Percentiles rank a stretch among this genome's conserved stretches.
Conservation (phyloP, 768 basidiomycete genomes). For the Mycena leptocephala region DNA sequence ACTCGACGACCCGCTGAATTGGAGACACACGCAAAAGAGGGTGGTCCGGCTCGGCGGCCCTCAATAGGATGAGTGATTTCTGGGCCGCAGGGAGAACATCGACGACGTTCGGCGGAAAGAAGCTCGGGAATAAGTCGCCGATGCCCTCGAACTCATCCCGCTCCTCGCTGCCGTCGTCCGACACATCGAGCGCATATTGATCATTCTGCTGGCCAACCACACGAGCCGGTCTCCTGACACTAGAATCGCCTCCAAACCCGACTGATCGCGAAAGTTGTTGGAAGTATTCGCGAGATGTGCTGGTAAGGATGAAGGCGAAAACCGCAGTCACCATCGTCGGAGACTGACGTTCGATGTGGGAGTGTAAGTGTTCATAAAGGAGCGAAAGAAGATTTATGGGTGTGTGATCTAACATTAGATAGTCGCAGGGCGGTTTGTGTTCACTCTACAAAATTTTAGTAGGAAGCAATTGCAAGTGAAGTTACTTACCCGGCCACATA, state of each 20-base stretch:
- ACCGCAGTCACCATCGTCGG: conserved; percentile 63
- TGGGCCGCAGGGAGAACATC: conserved; percentile 75
- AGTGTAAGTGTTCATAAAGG: conserved; percentile 72
- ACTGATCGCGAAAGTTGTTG: conserved; percentile 72
- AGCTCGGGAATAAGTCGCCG: conserved; percentile 70
- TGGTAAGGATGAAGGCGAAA: conserved; percentile 79
- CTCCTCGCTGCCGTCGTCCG: conserved; percentile 58
- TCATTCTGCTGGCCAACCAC: conserved; percentile 43
- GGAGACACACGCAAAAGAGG: conserved; percentile 59
- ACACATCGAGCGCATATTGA: conserved; percentile 52
- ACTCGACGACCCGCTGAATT: conserved; percentile 54
- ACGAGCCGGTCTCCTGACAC: conserved; percentile 43
- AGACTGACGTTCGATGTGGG: conserved; percentile 71
- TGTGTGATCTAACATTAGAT: conserved; percentile 59
- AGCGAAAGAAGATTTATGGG: conserved; percentile 71
- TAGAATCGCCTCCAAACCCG: conserved; percentile 60
- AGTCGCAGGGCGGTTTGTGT: conserved; percentile 53
- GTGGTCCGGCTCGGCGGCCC: conserved; percentile 77
- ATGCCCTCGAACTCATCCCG: conserved; percentile 51
- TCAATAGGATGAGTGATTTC: conserved; percentile 78
- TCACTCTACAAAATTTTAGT: conserved; percentile 46
- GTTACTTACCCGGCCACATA: conserved; percentile 72
- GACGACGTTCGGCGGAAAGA: conserved; percentile 70
- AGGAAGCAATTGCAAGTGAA: not conserved
- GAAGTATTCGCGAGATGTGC: conserved; percentile 76